Evolutionary conservation across 2,329 filamentous ascomycete species (phyloP), one percentile per base, ranked within the genome.

Genomic region (Clarireedia monteithiana): DNA sequence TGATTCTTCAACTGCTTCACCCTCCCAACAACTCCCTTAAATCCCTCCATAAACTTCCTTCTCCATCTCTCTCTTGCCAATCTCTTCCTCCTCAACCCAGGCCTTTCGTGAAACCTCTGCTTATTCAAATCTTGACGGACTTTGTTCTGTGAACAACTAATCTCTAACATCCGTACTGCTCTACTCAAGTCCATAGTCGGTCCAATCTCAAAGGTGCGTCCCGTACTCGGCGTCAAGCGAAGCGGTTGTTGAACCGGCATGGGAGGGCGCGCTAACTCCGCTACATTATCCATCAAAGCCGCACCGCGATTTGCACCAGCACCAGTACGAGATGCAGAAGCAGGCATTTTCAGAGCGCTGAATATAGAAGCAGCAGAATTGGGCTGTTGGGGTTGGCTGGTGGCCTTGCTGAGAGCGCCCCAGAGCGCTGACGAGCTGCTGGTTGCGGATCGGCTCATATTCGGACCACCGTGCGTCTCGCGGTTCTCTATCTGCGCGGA

Each of bases 81-180:
- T 65, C 89, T 80, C 82, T 94, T 95, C 71, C 85, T 79, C 79
- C 88, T 90, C 66, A 89, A 66, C 2, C 89, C 89, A 0, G 79
- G 79, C 48, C 89, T 75, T 76, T 94, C 89, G 70, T 95, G 86
- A 65, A 83, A 89, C 60, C 77, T 75, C 72, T 94, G 89, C 60
- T 64, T 69, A 20, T 71, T 69, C 53, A 75, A 75, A 64, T 89
- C 83, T 2, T 49, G 57, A 62, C 71, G 75, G 50, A 94, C 73
- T 45, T 71, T 75, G 67, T 92, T 91, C 64, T 72, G 70, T 42
- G 66, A 63, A 62, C 77, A 72, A 52, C 72, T 60, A 12, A 68
- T 64, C 23, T 75, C 73, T 60, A 84, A 60, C 56, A 64, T 39
- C 34, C 56, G 49, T 17, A 69, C 61, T 5, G 59, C 64, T 26